Evolutionary conservation across 2,329 filamentous ascomycete species (phyloP), one percentile per base, ranked within the genome.

Genomic region (Alternaria brassicicola): DNA sequence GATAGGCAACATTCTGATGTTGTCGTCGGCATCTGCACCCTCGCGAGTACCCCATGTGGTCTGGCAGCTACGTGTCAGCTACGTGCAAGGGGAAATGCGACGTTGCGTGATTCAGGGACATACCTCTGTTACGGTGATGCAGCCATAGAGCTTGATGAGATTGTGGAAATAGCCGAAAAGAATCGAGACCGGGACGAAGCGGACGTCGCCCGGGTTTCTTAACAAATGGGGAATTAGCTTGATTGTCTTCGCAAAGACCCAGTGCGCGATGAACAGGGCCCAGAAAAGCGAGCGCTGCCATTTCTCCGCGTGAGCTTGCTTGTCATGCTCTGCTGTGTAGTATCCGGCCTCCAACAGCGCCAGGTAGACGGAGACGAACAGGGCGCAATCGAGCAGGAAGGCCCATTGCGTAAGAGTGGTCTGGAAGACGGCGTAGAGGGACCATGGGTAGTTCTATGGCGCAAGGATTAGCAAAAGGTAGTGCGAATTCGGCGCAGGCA

Each of bases 41-140:
- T 92, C 91, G 78, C 93, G 89, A 79, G 92, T 97, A 73, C 93
- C 93, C 93, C 93, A 97, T 51, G 93, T 94, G 42, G 93, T 97
- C 93, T 97, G 63, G 48, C 38, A 42, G 42, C 42, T 39, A 49
- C 15, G 28, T 45, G 67, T 73, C 57, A 73, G 71, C 57, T 33
- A 54, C 58, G 52, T 43, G 47, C 41, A 53, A 38, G 64, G 4
- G 15, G 4, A 10, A 15, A 13, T 33, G 25, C 25, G 30, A 68
- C 36, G 66, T 68, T 61, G 65, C 61, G 64, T 65, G 65, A 62
- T 23, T 50, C 55, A 28, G 41, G 41, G 52, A 73, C 74, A 58
- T 67, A 65, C 71, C 67, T 80, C 79, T 69, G 77, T 79, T 57
- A 83, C 86, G 57, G 93, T 97, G 66, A 89, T 83, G 61, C 93